Evolutionary conservation across 2,329 filamentous ascomycete genomes (phyloP).

Genomic region (Talaromyces islandicus): DNA sequence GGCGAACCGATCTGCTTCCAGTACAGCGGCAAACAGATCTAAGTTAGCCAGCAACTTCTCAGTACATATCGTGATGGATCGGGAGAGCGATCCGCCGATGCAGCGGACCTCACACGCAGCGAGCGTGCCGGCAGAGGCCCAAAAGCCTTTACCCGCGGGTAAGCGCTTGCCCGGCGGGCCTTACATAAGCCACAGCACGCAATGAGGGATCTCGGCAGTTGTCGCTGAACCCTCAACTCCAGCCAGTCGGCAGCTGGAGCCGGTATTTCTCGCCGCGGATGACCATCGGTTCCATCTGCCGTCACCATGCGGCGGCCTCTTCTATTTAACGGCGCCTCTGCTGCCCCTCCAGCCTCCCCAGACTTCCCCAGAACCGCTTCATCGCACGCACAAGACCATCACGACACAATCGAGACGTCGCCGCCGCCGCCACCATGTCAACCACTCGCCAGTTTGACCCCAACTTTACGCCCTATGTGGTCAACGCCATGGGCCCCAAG

Average conservation of each 20-base stretch:
- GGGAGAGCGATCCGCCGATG: background rate
- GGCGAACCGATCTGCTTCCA: background rate
- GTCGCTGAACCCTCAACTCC: background rate
- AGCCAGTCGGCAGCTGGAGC: slow-evolving; percentile 2
- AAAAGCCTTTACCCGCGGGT: background rate
- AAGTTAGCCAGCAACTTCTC: too few relatives aligned
- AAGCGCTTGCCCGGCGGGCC: slow-evolving; percentile 8
- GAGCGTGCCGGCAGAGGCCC: background rate
- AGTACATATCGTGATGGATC: background rate
- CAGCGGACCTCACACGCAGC: background rate
- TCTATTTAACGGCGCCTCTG: background rate
- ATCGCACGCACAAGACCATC: background rate
- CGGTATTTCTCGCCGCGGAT: background rate
- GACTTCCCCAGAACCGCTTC: background rate
- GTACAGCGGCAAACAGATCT: background rate
- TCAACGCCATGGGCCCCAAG: slow-evolving; percentile 67
- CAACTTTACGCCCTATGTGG: slow-evolving; percentile 67
- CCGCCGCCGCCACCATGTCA: slow-evolving; percentile 2
- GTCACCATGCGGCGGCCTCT: background rate
- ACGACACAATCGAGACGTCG: background rate
- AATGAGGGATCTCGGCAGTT: background rate
- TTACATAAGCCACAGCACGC: background rate
- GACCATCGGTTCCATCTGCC: background rate
- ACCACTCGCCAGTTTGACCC: slow-evolving; percentile 57
- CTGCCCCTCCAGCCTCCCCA: background rate